Evolutionary conservation across 371 early-diverging fungal species (phyloP), one percentile per base, ranked within the genome.

Genomic region (Phascolomyces articulosus): DNA sequence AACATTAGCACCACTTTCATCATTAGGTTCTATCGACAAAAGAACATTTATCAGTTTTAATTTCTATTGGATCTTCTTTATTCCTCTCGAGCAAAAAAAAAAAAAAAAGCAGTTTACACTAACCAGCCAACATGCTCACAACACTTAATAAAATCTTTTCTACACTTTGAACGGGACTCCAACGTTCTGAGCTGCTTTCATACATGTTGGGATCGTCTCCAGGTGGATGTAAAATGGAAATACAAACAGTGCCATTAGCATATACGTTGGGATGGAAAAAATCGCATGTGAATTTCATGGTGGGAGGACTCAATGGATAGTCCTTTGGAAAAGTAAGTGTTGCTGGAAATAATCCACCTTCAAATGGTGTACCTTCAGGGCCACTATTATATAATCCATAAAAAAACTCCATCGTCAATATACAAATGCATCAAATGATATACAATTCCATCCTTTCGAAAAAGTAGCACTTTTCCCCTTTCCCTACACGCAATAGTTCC

Each of bases 191-290:
- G 59, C 91, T 88, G 62, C 90, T 89, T 77, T 98, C 98, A 71
- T 98, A 97, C 86, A 91, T 91, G 78, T 95, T 93, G 3, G 97
- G 97, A 71, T 97, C 98, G 71, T 97, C 96, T n/a, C 99, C 99
- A 4, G 99, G 99, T 13, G 97, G 90, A 80, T 99, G 99, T 34
- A 99, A 85, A 69, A 99, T 99, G 9, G 96, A 96, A 59, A 99
- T 98, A 82, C 99, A 99, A 7, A 99, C 99, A 9, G 91, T 92
- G 51, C 99, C 99, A 82, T 99, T 95, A 16, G 89, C 75, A 77
- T 99, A 99, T 41, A 98, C 96, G 77, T 98, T 98, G 23, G 98
- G 98, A 68, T 98, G 98, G 77, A 92, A 96, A 83, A 97, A 93
- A 13, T 91, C 92, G 66, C 93, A 93, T 2, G 95, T 94, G 71